Evolutionary conservation across 2,329 filamentous ascomycete genomes (phyloP).

Genomic region (Rachicladosporium sp.): DNA sequence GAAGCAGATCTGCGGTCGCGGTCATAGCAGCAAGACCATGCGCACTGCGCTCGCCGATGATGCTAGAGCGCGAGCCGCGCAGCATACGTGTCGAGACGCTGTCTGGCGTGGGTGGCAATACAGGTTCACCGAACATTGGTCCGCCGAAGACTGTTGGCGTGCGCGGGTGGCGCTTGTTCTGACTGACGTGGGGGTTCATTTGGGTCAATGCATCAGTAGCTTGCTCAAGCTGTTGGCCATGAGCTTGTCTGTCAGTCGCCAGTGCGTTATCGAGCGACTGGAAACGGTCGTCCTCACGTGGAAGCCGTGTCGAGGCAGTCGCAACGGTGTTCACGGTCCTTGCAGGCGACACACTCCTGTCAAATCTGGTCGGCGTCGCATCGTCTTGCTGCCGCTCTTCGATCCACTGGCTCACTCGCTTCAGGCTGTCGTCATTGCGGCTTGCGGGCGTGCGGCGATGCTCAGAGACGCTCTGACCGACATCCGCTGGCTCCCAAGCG

Average conservation of each 20-base stretch:
- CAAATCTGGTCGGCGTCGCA: conserved; percentile 20
- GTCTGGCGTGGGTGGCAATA: conserved; percentile 23
- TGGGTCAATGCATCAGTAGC: background rate
- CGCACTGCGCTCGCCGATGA: conserved; percentile 12
- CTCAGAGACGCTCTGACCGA: too few species aligned
- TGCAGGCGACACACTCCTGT: conserved; percentile 14
- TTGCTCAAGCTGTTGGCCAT: background rate
- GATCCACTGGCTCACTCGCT: conserved; percentile 25
- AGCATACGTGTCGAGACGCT: conserved; percentile 23
- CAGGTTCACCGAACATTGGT: conserved; percentile 14
- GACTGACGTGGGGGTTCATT: too few species aligned
- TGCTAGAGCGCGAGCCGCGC: conserved; percentile 19
- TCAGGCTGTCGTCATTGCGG: conserved; percentile 5
- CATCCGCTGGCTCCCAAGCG: conserved; percentile 15
- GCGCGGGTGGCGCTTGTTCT: background rate
- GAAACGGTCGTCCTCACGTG: conserved; percentile 7
- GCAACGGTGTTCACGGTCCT: conserved; percentile 10
- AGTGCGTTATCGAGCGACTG: conserved; percentile 14
- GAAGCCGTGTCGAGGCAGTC: conserved; percentile 1
- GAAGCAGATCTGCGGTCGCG: conserved; percentile 4
- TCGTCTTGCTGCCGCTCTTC: conserved; percentile 15
- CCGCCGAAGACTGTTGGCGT: conserved; percentile 10
- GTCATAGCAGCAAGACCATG: conserved; percentile 8
- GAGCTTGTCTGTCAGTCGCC: conserved; percentile 6
- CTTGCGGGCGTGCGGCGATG: too few species aligned